A percentile compares a stretch with the other conserved stretches of the same genome.
Conservation (phyloP, 1,284 basidiomycete genomes). For the Singerocomus inundabilis region DNA sequence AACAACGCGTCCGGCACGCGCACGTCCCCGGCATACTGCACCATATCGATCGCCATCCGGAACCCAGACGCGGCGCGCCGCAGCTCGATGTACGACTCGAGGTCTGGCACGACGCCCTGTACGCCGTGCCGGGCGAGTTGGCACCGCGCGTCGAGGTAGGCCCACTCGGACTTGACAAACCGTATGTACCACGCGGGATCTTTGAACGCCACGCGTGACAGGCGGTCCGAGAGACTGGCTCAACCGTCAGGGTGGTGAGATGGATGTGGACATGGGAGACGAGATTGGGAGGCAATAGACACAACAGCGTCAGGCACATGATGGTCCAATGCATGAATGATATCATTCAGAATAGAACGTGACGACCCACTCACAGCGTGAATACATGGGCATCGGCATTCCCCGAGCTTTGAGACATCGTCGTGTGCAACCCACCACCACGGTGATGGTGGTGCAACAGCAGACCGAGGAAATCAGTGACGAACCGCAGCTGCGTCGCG, state of each 20-base stretch:
- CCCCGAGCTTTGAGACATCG: too few species aligned
- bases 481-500: slow-evolving; percentile 48
- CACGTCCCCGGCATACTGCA: slow-evolving; percentile 53
- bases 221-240: slow-evolving; percentile 27
- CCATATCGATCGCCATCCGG: slow-evolving; percentile 50
- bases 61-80: slow-evolving; percentile 49
- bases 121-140: slow-evolving; percentile 3
- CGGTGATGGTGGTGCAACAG: slow-evolving; percentile 36
- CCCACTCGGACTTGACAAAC: slow-evolving; percentile 37
- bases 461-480: slow-evolving; percentile 50
- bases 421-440: too few species aligned
- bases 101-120: slow-evolving; percentile 35
- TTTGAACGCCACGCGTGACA: slow-evolving; percentile 26
- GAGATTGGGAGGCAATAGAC: too few species aligned
- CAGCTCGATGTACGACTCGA: slow-evolving; percentile 47
- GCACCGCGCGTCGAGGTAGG: slow-evolving; percentile 26
- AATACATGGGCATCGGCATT: slow-evolving; percentile 16
- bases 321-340: slow-evolving; percentile 13
- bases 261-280: too few species aligned
- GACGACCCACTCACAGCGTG: slow-evolving; percentile 19
- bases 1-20: slow-evolving; percentile 36
- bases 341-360: slow-evolving; percentile 3
- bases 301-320: slow-evolving; percentile 3
- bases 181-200: slow-evolving; percentile 29
- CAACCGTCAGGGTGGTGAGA: background rate